phyloP scores from a whole-genome alignment of 2,329 filamentous ascomycete species.

The Onygenales sp. region DNA sequence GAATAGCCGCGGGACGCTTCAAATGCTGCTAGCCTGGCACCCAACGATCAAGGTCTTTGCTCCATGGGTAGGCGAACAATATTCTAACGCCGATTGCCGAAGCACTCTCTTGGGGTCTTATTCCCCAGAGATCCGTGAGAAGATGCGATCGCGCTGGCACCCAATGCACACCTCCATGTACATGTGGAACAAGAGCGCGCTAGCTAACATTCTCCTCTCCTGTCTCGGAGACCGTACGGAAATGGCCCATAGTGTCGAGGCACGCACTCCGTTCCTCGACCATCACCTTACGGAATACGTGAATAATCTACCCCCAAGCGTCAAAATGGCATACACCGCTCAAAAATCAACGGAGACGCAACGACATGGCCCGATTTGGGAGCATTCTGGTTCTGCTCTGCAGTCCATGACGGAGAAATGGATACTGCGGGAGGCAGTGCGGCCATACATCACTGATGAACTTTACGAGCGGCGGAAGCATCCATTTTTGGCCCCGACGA shows the following conservation, averaged over 20 bases:
- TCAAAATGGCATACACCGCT: slow-evolving; percentile 25
- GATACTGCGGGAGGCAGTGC: slow-evolving; percentile 42
- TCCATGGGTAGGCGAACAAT: slow-evolving; percentile 20
- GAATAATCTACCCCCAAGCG: slow-evolving; percentile 19
- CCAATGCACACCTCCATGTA: slow-evolving; percentile 32
- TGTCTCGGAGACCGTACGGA: slow-evolving; percentile 38
- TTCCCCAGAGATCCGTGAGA: slow-evolving; percentile 12
- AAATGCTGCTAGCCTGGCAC: background rate
- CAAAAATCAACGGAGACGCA: slow-evolving; percentile 3
- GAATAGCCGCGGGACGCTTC: background rate
- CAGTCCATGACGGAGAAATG: slow-evolving; percentile 38
- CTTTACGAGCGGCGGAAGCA: slow-evolving; percentile 42
- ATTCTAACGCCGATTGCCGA: slow-evolving; percentile 16
- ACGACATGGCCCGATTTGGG: background rate
- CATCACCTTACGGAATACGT: slow-evolving; percentile 21
- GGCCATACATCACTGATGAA: slow-evolving; percentile 44
- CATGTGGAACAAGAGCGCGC: slow-evolving; percentile 26
- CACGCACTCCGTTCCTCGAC: slow-evolving; percentile 21
- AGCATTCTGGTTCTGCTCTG: slow-evolving; percentile 4
- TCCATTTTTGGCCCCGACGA: slow-evolving; percentile 39
- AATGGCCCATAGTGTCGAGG: slow-evolving; percentile 35
- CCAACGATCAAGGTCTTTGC: slow-evolving; percentile 19
- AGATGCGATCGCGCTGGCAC: slow-evolving; percentile 29
- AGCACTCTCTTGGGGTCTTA: background rate
- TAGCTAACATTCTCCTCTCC: slow-evolving; percentile 32